phyloP scores from a whole-genome alignment of 2,329 filamentous ascomycete species.

The Hypoxylon sp. region DNA sequence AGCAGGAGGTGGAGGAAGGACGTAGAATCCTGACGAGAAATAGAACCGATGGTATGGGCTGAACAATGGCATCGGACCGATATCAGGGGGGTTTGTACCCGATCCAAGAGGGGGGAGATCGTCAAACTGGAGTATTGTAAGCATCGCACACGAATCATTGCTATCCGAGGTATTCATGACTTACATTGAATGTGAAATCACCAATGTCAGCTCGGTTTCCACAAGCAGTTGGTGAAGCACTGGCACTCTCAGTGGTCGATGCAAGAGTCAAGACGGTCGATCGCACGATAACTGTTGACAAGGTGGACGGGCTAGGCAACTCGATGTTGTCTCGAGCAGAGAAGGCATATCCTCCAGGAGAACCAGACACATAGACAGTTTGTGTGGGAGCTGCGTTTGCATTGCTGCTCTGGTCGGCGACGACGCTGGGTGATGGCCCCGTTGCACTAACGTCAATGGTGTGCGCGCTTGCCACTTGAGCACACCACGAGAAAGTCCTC shows the following conservation, averaged over 20 bases:
- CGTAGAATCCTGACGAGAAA: constrained; percentile 48
- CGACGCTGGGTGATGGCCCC: constrained; percentile 13
- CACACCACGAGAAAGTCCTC: constrained; percentile 51
- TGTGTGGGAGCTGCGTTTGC: neutral
- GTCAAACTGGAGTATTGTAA: constrained; percentile 46
- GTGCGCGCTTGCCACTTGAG: constrained; percentile 44
- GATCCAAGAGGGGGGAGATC: constrained; percentile 45
- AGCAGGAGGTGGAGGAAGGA: constrained; percentile 39
- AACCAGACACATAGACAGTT: constrained; percentile 3
- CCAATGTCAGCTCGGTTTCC: constrained; percentile 47
- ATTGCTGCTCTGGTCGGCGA: constrained; percentile 27
- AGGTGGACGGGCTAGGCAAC: constrained; percentile 43
- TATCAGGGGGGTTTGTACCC: constrained; percentile 29
- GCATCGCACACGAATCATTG: neutral
- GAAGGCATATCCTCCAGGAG: constrained; percentile 47
- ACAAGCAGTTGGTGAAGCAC: constrained; percentile 38
- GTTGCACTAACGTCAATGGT: constrained; percentile 26
- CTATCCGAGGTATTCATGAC: constrained; percentile 17
- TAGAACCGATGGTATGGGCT: constrained; percentile 52
- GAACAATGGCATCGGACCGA: constrained; percentile 46
- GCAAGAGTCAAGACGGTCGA: constrained; percentile 30
- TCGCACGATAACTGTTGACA: constrained; percentile 46
- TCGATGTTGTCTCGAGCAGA: constrained; percentile 38
- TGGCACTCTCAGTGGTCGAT: constrained; percentile 22
- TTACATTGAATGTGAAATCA: constrained; percentile 50